Evolutionary conservation across 2,329 filamentous ascomycete genomes (phyloP), one percentile per base, ranked within the genome.

Genomic region (Thermomyces lanuginosus): DNA sequence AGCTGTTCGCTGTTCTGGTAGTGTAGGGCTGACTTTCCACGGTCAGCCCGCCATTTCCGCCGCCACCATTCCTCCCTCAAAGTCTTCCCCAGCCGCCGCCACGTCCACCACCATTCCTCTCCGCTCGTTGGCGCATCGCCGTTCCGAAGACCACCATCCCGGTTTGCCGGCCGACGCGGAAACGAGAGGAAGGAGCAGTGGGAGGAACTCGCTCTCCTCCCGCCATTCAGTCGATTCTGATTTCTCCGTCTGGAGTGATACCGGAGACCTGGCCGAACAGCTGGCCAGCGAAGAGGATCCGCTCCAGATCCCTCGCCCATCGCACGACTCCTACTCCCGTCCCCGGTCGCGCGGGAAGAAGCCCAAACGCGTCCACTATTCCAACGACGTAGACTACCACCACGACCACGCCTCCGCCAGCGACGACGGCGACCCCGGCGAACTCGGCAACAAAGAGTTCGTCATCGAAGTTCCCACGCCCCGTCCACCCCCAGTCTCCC

Each of bases 251-350:
- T 93, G 82, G 83, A 84, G 80, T 48, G 83, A 93, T 55, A 92
- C 86, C 22, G 86, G 83, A 47, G 89, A 95, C 56, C 71, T 95
- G 44, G 82, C 81, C 46, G 86, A 93, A 60, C 86, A 91, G 64
- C 66, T 84, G 42, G 78, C 71, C 45, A 76, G 79, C 61, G 72
- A 74, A 46, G 72, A 86, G 56, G 81, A 92, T 51, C 80, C 82
- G 33, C 65, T 92, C 40, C 73, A 70, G 41, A 69, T 72, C 41
- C 74, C 70, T 44, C 64, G 65, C 45, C 62, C 71, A 41, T 72
- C 72, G 40, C 55, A 76, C 32, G 71, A 80, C 51, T 62, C 44
- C 30, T 43, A 37, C 31, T 33, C 42, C 33, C 46, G 37, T 17
- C 37, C 44, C 46, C 36, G 44, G 51, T 42, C 34, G 34, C 48